Evolutionary conservation across 495 filamentous ascomycete genomes (phyloP).

Genomic region (Umbilicaria muhlenbergii): DNA sequence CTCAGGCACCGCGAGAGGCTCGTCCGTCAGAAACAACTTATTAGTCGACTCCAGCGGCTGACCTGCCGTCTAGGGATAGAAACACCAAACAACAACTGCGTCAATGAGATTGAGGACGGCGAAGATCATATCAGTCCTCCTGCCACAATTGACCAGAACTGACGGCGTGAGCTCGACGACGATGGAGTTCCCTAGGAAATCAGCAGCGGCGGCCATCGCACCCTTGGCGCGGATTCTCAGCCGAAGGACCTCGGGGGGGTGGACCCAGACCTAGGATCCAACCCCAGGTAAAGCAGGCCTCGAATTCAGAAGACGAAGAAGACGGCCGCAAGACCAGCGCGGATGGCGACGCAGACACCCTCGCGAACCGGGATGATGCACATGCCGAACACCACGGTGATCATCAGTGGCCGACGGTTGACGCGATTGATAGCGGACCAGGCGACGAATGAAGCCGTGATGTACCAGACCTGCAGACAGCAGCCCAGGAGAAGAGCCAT

Average conservation of each 20-base stretch:
- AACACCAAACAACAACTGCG: slow-evolving; percentile 19
- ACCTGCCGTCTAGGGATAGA: slow-evolving; percentile 18
- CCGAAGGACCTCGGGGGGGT: slow-evolving; percentile 14
- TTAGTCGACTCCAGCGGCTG: slow-evolving; percentile 17
- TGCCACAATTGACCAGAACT: slow-evolving; percentile 22
- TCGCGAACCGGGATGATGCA: too few species aligned
- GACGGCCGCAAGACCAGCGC: slow-evolving; percentile 10
- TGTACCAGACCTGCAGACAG: too few species aligned
- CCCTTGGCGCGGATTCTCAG: slow-evolving; percentile 21
- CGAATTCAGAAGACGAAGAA: slow-evolving; percentile 21
- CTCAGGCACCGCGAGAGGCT: background rate
- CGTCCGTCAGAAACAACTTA: slow-evolving; percentile 8
- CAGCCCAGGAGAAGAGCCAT: too few species aligned
- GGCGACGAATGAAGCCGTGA: too few species aligned
- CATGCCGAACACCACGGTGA: too few species aligned
- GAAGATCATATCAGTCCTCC: slow-evolving; percentile 32
- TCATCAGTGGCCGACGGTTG: too few species aligned
- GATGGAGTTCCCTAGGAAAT: too few species aligned
- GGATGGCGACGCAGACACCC: background rate
- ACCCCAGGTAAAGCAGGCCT: slow-evolving; percentile 24
- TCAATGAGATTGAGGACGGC: slow-evolving; percentile 24
- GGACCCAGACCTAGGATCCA: slow-evolving; percentile 7
- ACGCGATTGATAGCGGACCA: too few species aligned
- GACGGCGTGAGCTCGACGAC: slow-evolving; percentile 28
- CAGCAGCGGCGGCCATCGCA: slow-evolving; percentile 16